Conservation (phyloP, 108 stramenopile genomes). For the Cylindrotheca closterium region DNA sequence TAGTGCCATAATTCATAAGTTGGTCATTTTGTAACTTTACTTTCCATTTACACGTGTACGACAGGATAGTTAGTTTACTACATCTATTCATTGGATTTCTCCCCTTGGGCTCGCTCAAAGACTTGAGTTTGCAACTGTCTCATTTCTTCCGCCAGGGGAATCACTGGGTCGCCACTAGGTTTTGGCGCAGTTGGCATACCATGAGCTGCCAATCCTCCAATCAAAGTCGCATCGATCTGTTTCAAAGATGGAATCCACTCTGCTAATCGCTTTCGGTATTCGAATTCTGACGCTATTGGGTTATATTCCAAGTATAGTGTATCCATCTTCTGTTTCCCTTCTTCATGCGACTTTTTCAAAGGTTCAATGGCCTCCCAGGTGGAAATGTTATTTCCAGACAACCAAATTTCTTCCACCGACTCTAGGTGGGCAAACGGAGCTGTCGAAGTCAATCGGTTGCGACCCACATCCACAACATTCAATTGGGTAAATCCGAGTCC, state of each 20-base stretch:
- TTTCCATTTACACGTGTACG: not conserved
- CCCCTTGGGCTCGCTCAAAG: constrained; percentile 31
- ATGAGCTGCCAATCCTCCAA: constrained; percentile 33
- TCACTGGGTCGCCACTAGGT: not conserved
- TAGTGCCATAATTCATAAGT: not conserved
- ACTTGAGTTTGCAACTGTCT: constrained; percentile 36
- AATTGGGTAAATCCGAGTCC: constrained; percentile 55
- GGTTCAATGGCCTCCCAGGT: constrained; percentile 75
- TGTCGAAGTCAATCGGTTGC: constrained; percentile 74
- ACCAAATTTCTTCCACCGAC: constrained; percentile 91
- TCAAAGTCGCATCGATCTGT: constrained; percentile 88
- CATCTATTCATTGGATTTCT: constrained; percentile 10
- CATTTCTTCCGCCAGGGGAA: constrained; percentile 25
- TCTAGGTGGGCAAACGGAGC: constrained; percentile 72
- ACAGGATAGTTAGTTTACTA: too few species aligned
- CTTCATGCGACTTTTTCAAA: constrained; percentile 36
- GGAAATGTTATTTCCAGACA: constrained; percentile 92
- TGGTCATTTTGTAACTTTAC: not conserved
- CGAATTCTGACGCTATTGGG: constrained; percentile 85
- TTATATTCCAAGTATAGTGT: constrained; percentile 97
- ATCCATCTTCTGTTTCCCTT: constrained; percentile 51
- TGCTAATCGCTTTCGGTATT: constrained; percentile 78
- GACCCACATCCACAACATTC: constrained; percentile 72
- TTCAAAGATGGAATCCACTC: constrained; percentile 74
- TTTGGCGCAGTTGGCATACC: constrained; percentile 1